Evolutionary conservation across 768 basidiomycete species (phyloP).

Genomic region (Daedaleopsis nitida): DNA sequence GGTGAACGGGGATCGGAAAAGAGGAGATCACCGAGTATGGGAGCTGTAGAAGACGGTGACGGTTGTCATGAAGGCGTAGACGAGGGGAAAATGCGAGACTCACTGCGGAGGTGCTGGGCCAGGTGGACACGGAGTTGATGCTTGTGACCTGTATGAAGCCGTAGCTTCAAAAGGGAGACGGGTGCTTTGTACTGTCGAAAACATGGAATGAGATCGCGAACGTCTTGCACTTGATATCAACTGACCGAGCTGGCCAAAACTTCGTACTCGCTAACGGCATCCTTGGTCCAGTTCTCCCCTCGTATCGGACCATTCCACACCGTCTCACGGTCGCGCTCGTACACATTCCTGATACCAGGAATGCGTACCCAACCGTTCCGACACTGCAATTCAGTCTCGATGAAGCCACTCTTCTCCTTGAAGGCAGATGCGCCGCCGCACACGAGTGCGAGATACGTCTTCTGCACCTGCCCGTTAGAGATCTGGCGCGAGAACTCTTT

Average conservation of each 20-base stretch:
- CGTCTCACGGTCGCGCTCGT: neutral
- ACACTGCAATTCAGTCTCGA: constrained; percentile 1
- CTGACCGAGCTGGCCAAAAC: constrained; percentile 9
- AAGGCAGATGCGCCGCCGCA: constrained; percentile 6
- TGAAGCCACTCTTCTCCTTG: neutral
- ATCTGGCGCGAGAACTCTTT: constrained; percentile 3
- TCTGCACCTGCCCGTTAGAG: neutral
- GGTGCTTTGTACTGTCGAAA: constrained; percentile 5
- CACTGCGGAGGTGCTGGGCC: constrained; percentile 8
- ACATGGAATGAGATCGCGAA: neutral
- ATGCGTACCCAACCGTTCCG: constrained; percentile 4
- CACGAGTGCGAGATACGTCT: constrained; percentile 15
- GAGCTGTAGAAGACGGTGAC: neutral
- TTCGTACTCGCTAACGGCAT: constrained; percentile 3
- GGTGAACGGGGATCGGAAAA: neutral
- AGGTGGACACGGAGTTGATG: constrained; percentile 14
- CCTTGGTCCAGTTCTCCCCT: constrained; percentile 7
- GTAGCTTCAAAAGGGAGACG: constrained; percentile 1
- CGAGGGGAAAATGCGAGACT: neutral
- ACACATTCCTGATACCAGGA: neutral
- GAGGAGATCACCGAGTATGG: constrained; percentile 3
- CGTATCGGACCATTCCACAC: neutral
- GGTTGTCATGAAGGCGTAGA: neutral
- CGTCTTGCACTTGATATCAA: neutral
- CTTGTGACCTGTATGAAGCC: constrained; percentile 4